Evolutionary conservation across 768 basidiomycete species (phyloP).

Genomic region (Boletus sensibilis): DNA sequence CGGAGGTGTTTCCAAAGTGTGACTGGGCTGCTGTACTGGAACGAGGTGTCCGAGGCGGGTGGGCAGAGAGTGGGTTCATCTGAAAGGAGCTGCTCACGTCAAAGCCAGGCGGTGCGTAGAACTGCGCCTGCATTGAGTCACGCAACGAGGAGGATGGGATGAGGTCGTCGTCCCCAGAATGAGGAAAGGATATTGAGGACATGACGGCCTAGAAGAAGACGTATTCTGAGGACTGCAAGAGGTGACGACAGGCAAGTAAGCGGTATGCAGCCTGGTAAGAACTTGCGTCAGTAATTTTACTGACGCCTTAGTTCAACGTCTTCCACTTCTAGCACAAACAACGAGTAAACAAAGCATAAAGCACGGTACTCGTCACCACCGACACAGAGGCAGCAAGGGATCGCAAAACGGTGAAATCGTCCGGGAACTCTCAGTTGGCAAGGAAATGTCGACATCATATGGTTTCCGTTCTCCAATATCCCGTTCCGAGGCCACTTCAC

Average conservation of each 20-base stretch:
- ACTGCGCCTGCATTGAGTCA: slow-evolving; percentile 44
- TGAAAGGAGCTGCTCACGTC: slow-evolving; percentile 65
- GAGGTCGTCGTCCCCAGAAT: slow-evolving; percentile 37
- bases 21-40: slow-evolving; percentile 25
- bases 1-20: slow-evolving; percentile 22
- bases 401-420: not conserved
- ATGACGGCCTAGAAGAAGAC: slow-evolving; percentile 35
- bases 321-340: slow-evolving; percentile 20
- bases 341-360: slow-evolving; percentile 23
- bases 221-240: not conserved
- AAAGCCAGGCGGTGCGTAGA: slow-evolving; percentile 54
- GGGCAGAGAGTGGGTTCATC: slow-evolving; percentile 77
- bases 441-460: slow-evolving; percentile 26
- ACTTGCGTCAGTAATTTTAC: not conserved
- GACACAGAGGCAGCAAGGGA: not conserved
- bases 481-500: slow-evolving; percentile 59
- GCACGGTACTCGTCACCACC: not conserved
- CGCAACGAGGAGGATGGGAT: slow-evolving; percentile 38
- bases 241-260: not conserved
- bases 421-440: not conserved
- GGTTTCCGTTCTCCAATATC: slow-evolving; percentile 60
- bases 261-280: not conserved
- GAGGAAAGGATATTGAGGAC: slow-evolving; percentile 69
- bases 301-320: not conserved
- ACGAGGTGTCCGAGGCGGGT: slow-evolving; percentile 76